Evolutionary conservation across 768 basidiomycete species (phyloP).

Genomic region (Antrodiella citrinella): DNA sequence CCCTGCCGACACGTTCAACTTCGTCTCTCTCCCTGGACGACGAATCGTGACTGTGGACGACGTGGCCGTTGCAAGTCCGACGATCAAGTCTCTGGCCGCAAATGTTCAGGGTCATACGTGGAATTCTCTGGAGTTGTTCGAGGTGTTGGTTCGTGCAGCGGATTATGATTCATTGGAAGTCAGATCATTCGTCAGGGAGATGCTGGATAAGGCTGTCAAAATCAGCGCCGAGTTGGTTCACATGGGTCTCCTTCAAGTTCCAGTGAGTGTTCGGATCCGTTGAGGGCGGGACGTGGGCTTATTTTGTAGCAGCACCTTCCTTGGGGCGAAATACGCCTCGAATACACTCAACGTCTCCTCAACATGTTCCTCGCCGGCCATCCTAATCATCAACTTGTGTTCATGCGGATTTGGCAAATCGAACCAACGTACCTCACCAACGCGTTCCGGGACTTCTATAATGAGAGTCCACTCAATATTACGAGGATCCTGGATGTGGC

Average conservation of each 20-base stretch:
- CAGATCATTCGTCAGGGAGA: constrained; percentile 71
- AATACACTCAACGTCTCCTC: constrained; percentile 79
- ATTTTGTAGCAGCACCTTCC: constrained; percentile 68
- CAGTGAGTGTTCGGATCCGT: constrained; percentile 45
- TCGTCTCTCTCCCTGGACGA: constrained; percentile 78
- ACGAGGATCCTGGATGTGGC: constrained; percentile 93
- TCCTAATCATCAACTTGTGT: constrained; percentile 93
- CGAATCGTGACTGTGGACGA: constrained; percentile 86
- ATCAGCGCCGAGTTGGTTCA: constrained; percentile 92
- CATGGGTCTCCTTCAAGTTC: constrained; percentile 86
- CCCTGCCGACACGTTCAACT: constrained; percentile 86
- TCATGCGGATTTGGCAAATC: constrained; percentile 93
- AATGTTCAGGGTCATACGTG: constrained; percentile 90
- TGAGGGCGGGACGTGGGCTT: no score
- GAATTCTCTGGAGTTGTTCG: constrained; percentile 90
- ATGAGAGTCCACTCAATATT: constrained; percentile 87
- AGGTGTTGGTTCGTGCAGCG: constrained; percentile 75
- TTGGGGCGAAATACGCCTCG: constrained; percentile 84
- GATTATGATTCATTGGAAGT: constrained; percentile 67
- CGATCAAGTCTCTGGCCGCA: constrained; percentile 85
- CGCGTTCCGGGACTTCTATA: constrained; percentile 88
- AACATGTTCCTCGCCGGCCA: constrained; percentile 88
- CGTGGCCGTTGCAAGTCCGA: constrained; percentile 74
- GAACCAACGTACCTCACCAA: constrained; percentile 79
- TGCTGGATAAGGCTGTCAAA: constrained; percentile 90